Conservation (phyloP, 2,329 filamentous ascomycete species). For the Microdochium paspali region DNA sequence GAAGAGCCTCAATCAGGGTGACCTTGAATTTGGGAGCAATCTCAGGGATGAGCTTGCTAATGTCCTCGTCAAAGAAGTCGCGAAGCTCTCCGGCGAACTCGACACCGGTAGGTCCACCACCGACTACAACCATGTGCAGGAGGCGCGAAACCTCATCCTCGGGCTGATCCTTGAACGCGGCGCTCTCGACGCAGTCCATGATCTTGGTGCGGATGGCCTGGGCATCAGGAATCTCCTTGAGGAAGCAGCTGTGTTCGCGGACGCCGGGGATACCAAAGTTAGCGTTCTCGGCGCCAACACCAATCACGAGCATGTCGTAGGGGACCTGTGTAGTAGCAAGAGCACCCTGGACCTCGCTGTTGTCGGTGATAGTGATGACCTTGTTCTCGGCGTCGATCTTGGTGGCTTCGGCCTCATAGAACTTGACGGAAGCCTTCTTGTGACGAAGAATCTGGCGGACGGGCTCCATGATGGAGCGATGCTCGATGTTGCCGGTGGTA, state of each 20-base stretch:
- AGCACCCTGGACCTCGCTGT: constrained; percentile 84
- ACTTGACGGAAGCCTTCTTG: constrained; percentile 89
- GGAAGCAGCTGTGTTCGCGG: constrained; percentile 88
- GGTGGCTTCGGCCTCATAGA: constrained; percentile 95
- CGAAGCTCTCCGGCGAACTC: constrained; percentile 98
- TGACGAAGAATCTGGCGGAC: constrained; percentile 91
- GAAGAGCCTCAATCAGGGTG: constrained; percentile 92
- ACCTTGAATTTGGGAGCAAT: constrained; percentile 94
- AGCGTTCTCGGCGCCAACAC: constrained; percentile 95
- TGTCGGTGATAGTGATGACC: constrained; percentile 81
- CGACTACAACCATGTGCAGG: constrained; percentile 94
- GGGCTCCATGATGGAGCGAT: constrained; percentile 99
- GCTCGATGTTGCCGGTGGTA: constrained; percentile 94
- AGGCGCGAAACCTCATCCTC: constrained; percentile 84
- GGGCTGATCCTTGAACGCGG: constrained; percentile 93
- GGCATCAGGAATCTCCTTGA: constrained; percentile 96
- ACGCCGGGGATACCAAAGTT: constrained; percentile 98
- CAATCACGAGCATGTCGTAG: constrained; percentile 97
- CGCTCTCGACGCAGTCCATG: constrained; percentile 99
- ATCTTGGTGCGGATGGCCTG: constrained; percentile 96
- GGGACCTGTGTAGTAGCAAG: constrained; percentile 78
- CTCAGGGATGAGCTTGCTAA: constrained; percentile 96
- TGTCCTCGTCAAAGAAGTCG: constrained; percentile 97
- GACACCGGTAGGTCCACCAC: constrained; percentile 91
- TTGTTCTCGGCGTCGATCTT: constrained; percentile 91